These are phyloP conservation scores for Nicotiana attenuata DNA, from an alignment of 257 asterid genomes.

Conservation along the genomic window DNA sequence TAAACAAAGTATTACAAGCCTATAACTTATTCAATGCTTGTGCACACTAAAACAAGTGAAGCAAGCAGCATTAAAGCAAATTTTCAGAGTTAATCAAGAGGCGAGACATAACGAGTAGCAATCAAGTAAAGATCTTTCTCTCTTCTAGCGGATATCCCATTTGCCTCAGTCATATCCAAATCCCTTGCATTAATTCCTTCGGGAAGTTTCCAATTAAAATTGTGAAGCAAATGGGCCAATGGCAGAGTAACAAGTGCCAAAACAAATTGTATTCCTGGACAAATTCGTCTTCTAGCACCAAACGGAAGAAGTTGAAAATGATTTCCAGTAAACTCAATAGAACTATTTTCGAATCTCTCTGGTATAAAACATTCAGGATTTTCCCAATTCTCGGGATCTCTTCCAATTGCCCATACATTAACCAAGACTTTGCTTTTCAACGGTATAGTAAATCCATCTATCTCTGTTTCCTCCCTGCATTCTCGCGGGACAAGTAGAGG, in stretches of 20 bases:
- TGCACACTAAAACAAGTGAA: too few species aligned
- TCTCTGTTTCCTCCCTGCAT: constrained; percentile 13
- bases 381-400: constrained; percentile 15
- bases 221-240: constrained; percentile 11
- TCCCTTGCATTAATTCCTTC: background rate
- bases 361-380: constrained; percentile 11
- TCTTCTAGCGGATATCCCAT: background rate
- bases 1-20: too few species aligned
- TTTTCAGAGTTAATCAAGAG: too few species aligned
- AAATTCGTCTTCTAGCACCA: constrained; percentile 18
- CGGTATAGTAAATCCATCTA: background rate
- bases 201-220: constrained; percentile 18
- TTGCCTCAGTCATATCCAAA: background rate
- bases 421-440: constrained; percentile 10
- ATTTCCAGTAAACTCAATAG: constrained; percentile 2
- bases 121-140: constrained; percentile 6
- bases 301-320: constrained; percentile 15
- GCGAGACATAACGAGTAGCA: background rate
- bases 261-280: constrained; percentile 10
- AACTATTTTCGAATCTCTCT: constrained; percentile 13
- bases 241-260: constrained; percentile 5
- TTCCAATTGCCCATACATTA: constrained; percentile 19
- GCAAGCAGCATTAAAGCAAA: too few species aligned
- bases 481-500: constrained; percentile 12
- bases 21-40: too few species aligned